phyloP scores from a whole-genome alignment of 2,329 filamentous ascomycete genomes.

The Macrophomina phaseolina region DNA sequence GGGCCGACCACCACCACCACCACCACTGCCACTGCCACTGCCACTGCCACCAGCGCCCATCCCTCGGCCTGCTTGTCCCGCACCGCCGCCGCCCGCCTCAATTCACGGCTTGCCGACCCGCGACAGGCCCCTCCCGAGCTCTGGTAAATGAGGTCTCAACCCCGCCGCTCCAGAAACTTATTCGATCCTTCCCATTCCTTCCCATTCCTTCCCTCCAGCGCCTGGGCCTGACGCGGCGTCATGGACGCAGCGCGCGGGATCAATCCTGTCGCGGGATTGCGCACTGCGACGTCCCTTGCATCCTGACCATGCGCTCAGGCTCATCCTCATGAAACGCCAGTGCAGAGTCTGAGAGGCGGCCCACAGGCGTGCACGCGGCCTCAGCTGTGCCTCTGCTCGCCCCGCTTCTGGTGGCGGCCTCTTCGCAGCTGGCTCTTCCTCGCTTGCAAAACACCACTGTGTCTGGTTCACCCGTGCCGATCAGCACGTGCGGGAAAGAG shows the following conservation, averaged over 20 bases:
- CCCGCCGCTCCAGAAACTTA: too few relatives aligned
- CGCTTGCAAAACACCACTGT: not conserved
- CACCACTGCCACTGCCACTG: not conserved
- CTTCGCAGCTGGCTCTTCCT: not conserved
- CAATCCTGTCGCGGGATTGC: conserved; percentile 1
- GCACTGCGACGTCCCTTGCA: not conserved
- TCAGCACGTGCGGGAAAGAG: conserved; percentile 4
- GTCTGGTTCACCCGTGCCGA: conserved; percentile 9
- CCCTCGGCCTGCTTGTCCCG: not conserved
- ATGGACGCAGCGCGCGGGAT: not conserved
- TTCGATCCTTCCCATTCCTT: too few relatives aligned
- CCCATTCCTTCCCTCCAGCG: not conserved
- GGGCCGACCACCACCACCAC: not conserved
- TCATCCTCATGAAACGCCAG: conserved; percentile 1
- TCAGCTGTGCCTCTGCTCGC: not conserved
- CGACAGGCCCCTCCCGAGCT: not conserved
- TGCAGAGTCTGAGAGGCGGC: not conserved
- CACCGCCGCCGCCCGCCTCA: not conserved
- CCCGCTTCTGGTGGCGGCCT: not conserved
- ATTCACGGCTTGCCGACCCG: conserved; percentile 3
- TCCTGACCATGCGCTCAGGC: not conserved
- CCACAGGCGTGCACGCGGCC: not conserved
- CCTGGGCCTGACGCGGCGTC: not conserved
- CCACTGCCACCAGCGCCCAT: not conserved
- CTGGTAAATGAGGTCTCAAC: not conserved